phyloP scores from a whole-genome alignment of 1,284 basidiomycete genomes.

The Ganoderma meredithae region DNA sequence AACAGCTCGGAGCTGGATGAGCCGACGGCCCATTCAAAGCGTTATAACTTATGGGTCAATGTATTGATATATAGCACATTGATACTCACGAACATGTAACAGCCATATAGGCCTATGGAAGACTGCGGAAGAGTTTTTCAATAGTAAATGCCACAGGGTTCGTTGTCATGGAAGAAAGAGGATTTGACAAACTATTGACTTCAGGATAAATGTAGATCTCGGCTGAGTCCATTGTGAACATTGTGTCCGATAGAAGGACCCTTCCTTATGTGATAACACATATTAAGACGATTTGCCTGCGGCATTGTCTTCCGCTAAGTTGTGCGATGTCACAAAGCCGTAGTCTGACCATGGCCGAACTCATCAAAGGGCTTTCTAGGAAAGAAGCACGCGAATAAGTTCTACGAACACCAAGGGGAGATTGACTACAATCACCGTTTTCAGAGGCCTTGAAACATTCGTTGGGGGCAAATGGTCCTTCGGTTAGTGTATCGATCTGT shows the following conservation, averaged over 20 bases:
- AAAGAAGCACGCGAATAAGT: neutral
- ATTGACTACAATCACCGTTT: neutral
- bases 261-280: no score
- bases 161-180: neutral
- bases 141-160: neutral
- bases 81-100: neutral
- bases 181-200: neutral
- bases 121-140: neutral
- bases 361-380: neutral
- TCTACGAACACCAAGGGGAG: neutral
- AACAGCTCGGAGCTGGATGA: neutral
- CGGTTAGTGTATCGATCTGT: neutral
- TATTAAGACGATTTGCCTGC: no score
- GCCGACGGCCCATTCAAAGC: neutral
- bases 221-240: neutral
- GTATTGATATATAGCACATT: no score
- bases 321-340: no score
- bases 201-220: neutral
- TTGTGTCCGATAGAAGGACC: no score
- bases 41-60: neutral
- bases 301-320: no score
- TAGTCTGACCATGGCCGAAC: neutral
- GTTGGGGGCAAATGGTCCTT: neutral
- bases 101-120: neutral
- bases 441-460: neutral